Base-by-base conservation (phyloP, 306 rosid genomes). In the Chamaecrista fasciculata region DNA sequence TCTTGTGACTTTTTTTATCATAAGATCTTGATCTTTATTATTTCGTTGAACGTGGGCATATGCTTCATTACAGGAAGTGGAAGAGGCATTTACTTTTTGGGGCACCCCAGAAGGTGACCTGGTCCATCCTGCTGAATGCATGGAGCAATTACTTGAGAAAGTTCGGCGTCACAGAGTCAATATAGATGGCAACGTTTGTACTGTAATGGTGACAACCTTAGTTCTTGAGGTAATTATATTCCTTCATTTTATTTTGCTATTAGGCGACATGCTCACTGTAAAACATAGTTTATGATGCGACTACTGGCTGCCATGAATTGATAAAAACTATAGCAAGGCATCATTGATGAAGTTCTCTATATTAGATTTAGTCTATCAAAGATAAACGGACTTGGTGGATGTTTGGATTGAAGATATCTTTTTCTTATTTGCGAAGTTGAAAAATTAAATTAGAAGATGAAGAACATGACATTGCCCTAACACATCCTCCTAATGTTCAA, bases 111-210 rank as follows among this genome's bases (percentile, higher is more conserved):
- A 88, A 79, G 95, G 92, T 60, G 95, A 91, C 81, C 11, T 86
- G 49, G 81, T 91, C 46, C 95, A 91, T 81, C 97, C 97, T 31
- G 92, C 89, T 2, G 97, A 91, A 33, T 89, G 95, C 80, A 86
- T 91, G 79, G 87, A 86, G 85, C 91, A 91, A 79, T 71, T 91
- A 74, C 91, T 91, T 40, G 97, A 91, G 86, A 91, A 91, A 88
- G 97, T 81, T 66, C 79, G 97, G 82, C 95, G 83, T 24, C 86
- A 88, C 48, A 84, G 84, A 74, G 97, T 91, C 73, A 91, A 88
- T 36, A 66, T 91, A 6, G 97, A 91, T 80, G 97, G 97, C 36
- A 88, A 91, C 74, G 95, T 91, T 66, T 84, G 92, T 76, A 86
- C 97, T 29, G 95, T 88, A 76, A 60, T 88, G 85, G 97, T 91